Evolutionary conservation across 2,329 filamentous ascomycete species (phyloP), one percentile per base, ranked within the genome.

Genomic region (Didymella pomorum): DNA sequence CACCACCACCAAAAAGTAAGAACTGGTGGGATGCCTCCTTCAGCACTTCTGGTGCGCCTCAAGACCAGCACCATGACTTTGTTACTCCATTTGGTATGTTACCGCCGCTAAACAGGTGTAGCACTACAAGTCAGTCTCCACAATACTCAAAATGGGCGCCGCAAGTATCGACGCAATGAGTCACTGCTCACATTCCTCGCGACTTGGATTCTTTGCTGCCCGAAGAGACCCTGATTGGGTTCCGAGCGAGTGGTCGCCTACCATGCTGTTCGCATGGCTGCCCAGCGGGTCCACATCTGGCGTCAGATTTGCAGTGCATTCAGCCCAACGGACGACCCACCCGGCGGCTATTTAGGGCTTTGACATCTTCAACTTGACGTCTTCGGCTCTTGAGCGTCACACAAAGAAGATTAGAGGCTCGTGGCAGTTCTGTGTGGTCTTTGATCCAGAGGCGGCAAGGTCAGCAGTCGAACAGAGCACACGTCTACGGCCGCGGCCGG

Each of bases 201-300:
- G 54, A 41, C 16, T 47, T 45, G 47, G 53, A 51, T 55, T 55
- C 56, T 63, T 69, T 62, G 68, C 66, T 65, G 68, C 68, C 68
- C 66, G 63, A 70, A 61, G 41, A 16, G 29, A 41, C 47, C 59
- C 54, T 67, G 56, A 65, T 70, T 69, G 68, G 68, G 65, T 68
- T 67, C 66, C 68, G 44, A 50, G 31, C 51, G 53, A 53, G 52
- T 42, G 63, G 63, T 57, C 52, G 41, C 6, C 51, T 45, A 46
- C 49, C 53, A 60, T 62, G 64, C 60, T 64, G 65, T 58, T 54
- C 65, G 68, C 66, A 67, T 66, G 52, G 63, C 65, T 69, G 68
- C 68, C 68, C 62, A 69, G 68, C 60, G 58, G 66, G 52, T 63
- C 68, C 68, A 70, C 68, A 49, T 66, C 42, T 61, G 56, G 64